Evolutionary conservation across 257 asterid species (phyloP).

Genomic region (Ligustrum vulgare): DNA sequence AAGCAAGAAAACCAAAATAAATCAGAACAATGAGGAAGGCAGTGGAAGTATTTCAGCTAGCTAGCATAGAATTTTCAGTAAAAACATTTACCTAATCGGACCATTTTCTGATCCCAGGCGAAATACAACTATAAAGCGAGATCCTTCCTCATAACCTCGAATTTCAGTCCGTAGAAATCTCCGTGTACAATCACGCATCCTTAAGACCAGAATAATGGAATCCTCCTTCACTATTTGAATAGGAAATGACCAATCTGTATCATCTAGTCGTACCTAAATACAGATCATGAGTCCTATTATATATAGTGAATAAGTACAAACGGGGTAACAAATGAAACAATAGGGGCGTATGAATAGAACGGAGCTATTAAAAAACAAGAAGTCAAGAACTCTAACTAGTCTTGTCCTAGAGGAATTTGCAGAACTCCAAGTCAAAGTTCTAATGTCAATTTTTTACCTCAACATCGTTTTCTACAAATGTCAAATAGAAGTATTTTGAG

Average conservation of each 20-base stretch:
- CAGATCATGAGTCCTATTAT: slow-evolving; percentile 18
- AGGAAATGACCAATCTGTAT: slow-evolving; percentile 95
- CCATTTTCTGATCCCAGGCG: slow-evolving; percentile 86
- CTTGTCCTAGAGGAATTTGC: slow-evolving; percentile 8
- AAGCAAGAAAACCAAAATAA: slow-evolving; percentile 25
- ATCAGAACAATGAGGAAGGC: slow-evolving; percentile 26
- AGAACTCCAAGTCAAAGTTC: background rate
- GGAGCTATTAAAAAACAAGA: background rate
- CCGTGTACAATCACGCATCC: slow-evolving; percentile 60
- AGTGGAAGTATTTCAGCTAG: slow-evolving; percentile 18
- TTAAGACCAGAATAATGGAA: slow-evolving; percentile 63
- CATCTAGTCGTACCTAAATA: slow-evolving; percentile 71
- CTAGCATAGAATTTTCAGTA: slow-evolving; percentile 15
- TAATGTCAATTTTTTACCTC: background rate
- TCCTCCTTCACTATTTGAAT: slow-evolving; percentile 86
- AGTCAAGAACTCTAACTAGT: background rate
- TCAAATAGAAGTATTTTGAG: background rate
- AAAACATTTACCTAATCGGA: slow-evolving; percentile 69
- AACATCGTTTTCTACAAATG: background rate
- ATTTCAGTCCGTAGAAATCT: slow-evolving; percentile 71
- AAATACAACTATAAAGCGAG: slow-evolving; percentile 85
- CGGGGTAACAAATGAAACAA: background rate
- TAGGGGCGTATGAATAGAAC: background rate
- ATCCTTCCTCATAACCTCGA: slow-evolving; percentile 99
- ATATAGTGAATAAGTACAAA: background rate